A percentile compares a stretch with the other conserved stretches of the same genome.
Evolutionary conservation across 2,329 filamentous ascomycete species (phyloP).

Genomic region (Paecilomyces sp.): DNA sequence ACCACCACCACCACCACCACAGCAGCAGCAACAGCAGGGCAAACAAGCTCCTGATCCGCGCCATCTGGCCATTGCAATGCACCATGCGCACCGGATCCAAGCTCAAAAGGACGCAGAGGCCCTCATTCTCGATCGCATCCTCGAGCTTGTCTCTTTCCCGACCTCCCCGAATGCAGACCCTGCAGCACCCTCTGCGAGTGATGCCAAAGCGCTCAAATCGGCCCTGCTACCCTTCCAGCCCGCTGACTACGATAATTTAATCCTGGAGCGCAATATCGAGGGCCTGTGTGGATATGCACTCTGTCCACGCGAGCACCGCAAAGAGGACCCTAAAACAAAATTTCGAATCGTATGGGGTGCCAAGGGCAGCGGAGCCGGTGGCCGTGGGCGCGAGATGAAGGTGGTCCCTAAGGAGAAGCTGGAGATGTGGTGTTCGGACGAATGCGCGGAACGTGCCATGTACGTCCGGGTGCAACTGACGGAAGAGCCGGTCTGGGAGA

Average conservation of each 20-base stretch:
- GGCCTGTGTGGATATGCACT: constrained; percentile 76
- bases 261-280: constrained; percentile 82
- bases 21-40: constrained; percentile 20
- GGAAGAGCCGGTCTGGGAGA: constrained; percentile 79
- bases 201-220: constrained; percentile 58
- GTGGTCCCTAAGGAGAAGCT: constrained; percentile 66
- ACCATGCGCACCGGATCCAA: constrained; percentile 77
- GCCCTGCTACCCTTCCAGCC: constrained; percentile 72
- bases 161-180: constrained; percentile 45
- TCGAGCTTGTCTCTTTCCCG: constrained; percentile 62
- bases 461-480: constrained; percentile 85
- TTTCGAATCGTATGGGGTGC: constrained; percentile 60
- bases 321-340: constrained; percentile 51
- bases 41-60: constrained; percentile 38
- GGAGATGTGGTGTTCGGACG: constrained; percentile 79
- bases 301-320: constrained; percentile 59
- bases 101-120: constrained; percentile 71
- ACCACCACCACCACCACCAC: constrained; percentile 11
- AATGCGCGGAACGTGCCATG: constrained; percentile 70
- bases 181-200: constrained; percentile 48
- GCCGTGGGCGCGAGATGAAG: constrained; percentile 47
- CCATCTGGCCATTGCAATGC: constrained; percentile 59
- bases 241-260: constrained; percentile 78
- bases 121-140: constrained; percentile 63
- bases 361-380: constrained; percentile 40